Conservation (phyloP, 1,284 basidiomycete genomes). For the Hemileia vastatrix region DNA sequence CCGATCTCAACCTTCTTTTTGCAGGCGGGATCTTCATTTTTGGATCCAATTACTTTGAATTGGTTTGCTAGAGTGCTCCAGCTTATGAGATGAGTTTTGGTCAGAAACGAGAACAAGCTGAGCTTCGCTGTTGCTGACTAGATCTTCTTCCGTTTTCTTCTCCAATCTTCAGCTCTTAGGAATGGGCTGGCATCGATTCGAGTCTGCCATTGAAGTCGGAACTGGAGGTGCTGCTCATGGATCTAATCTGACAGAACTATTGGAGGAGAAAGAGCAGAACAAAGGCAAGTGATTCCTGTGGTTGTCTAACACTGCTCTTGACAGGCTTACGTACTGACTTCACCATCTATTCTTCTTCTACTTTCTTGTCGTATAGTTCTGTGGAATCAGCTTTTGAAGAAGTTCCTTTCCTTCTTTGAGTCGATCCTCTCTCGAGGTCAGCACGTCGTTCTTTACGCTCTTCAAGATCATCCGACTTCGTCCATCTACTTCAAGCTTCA, state of each 20-base stretch:
- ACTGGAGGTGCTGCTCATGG: not conserved
- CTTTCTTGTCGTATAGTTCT: not conserved
- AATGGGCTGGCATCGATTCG: not conserved
- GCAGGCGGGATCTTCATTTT: too few species aligned
- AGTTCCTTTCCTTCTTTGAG: not conserved
- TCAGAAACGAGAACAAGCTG: not conserved
- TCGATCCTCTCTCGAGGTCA: conserved; percentile 25
- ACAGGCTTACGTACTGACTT: too few species aligned
- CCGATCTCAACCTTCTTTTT: too few species aligned
- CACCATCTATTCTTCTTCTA: not conserved
- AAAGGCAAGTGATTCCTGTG: not conserved
- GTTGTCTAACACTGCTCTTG: too few species aligned
- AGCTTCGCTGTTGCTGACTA: not conserved
- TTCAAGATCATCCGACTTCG: conserved; percentile 24
- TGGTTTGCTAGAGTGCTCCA: conserved; percentile 29
- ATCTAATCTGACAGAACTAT: not conserved
- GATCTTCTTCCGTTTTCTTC: not conserved
- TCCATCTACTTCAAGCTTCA: conserved; percentile 18
- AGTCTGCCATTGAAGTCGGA: not conserved
- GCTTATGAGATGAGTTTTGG: conserved; percentile 22
- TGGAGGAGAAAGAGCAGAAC: not conserved
- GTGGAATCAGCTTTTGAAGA: not conserved
- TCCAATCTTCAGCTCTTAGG: not conserved
- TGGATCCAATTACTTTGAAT: too few species aligned
- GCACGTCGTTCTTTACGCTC: conserved; percentile 30